Conservation (phyloP, 768 basidiomycete genomes). For the Collybiopsis confluens region DNA sequence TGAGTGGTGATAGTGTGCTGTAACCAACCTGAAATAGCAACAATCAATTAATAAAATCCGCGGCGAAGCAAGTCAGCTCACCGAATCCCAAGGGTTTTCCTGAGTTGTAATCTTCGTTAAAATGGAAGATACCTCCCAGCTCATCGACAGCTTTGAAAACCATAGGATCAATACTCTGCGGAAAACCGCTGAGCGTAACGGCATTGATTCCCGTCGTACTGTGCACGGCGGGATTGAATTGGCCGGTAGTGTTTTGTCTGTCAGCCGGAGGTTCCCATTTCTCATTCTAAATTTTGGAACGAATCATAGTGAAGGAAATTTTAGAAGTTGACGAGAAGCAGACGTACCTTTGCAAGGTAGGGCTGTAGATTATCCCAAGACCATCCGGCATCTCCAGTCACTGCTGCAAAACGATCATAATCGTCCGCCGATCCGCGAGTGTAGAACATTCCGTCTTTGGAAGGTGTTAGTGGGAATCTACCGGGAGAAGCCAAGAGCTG, state of each 20-base stretch:
- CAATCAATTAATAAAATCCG: no score
- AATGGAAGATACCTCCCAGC: constrained; percentile 21
- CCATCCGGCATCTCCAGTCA: constrained; percentile 27
- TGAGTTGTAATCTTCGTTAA: constrained; percentile 22
- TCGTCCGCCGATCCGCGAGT: constrained; percentile 30
- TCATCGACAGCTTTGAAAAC: constrained; percentile 17
- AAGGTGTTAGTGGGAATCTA: neutral
- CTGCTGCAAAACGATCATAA: constrained; percentile 25
- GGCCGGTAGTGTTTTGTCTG: constrained; percentile 15
- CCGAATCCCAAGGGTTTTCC: constrained; percentile 24
- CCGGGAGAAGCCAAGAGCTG: neutral
- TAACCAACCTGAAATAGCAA: constrained; percentile 9
- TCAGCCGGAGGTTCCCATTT: constrained; percentile 14
- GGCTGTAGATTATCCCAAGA: constrained; percentile 26
- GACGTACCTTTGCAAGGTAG: constrained; percentile 20
- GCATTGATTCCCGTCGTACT: constrained; percentile 14
- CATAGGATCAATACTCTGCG: constrained; percentile 11
- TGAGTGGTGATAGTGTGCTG: constrained; percentile 8
- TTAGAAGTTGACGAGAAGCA: neutral
- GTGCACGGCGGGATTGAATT: constrained; percentile 21
- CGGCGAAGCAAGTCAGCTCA: constrained; percentile 14
- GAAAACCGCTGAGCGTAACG: constrained; percentile 15
- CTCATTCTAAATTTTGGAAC: constrained; percentile 22
- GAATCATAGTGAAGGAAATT: neutral
- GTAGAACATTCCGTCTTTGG: constrained; percentile 24